These are phyloP conservation scores for Cymbopogon citratus DNA, from an alignment of 176 grass and related monocot species.

Conservation along the genomic window DNA sequence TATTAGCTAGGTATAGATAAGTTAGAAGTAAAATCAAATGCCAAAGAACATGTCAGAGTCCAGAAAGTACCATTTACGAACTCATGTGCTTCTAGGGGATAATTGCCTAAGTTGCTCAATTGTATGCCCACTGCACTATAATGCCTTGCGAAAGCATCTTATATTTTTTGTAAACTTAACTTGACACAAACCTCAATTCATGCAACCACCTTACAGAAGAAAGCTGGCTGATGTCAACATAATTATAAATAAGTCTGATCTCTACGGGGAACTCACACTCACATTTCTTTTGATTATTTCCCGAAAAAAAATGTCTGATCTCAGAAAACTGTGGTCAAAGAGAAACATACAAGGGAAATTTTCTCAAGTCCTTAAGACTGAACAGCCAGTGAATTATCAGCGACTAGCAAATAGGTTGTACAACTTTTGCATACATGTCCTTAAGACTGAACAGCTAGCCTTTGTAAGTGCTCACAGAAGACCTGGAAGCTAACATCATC, in stretches of 20 bases:
- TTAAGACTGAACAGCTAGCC: conserved; percentile 92
- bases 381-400: conserved; percentile 29
- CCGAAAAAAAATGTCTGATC: conserved; percentile 9
- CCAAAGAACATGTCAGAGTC: too few species aligned
- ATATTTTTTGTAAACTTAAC: not conserved
- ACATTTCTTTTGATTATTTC: conserved; percentile 13
- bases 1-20: too few species aligned
- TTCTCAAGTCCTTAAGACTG: conserved; percentile 22
- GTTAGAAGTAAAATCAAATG: too few species aligned
- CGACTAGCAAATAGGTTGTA: not conserved
- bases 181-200: not conserved
- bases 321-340: conserved; percentile 10
- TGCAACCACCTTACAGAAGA: not conserved
- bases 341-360: not conserved
- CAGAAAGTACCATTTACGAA: too few species aligned
- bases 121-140: too few species aligned
- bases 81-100: too few species aligned
- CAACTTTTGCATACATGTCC: conserved; percentile 25
- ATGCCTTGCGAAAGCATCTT: too few species aligned
- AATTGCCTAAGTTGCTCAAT: too few species aligned
- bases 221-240: not conserved
- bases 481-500: conserved; percentile 99
- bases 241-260: too few species aligned
- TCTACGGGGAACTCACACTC: not conserved
- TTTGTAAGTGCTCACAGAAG: conserved; percentile 94